Conservation (phyloP, 345 rosid species). For the Salix suchowensis region DNA sequence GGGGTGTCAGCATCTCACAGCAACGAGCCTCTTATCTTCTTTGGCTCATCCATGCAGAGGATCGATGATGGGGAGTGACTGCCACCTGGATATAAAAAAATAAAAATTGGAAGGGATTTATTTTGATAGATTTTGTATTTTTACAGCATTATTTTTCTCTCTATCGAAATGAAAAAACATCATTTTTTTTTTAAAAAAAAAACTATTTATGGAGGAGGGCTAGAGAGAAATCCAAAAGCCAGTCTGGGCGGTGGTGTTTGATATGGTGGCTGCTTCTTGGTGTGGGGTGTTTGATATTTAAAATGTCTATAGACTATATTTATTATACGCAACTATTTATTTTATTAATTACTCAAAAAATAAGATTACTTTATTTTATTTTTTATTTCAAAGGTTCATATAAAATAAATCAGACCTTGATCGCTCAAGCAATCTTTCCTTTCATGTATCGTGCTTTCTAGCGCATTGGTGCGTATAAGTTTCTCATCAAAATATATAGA, state of each 20-base stretch:
- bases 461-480: no score
- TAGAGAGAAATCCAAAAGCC: no score
- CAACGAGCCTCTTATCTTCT: not conserved
- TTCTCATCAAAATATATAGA: no score
- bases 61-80: not conserved
- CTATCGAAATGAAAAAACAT: no score
- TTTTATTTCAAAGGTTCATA: not conserved
- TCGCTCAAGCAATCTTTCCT: not conserved
- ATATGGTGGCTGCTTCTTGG: not conserved
- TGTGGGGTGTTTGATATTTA: not conserved
- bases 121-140: not conserved
- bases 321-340: no score
- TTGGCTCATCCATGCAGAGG: not conserved
- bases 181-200: no score
- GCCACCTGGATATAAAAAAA: not conserved
- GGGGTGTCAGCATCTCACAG: conserved; percentile 13
- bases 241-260: not conserved
- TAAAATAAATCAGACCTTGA: not conserved
- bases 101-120: not conserved
- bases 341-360: no score
- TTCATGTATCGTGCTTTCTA: no score
- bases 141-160: no score
- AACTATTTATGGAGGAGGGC: no score
- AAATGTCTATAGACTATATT: no score
- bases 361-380: no score